A percentile compares a stretch with the other conserved stretches of the same genome.
Evolutionary conservation across 1,284 basidiomycete genomes (phyloP).

Genomic region (Tilletia horrida): DNA sequence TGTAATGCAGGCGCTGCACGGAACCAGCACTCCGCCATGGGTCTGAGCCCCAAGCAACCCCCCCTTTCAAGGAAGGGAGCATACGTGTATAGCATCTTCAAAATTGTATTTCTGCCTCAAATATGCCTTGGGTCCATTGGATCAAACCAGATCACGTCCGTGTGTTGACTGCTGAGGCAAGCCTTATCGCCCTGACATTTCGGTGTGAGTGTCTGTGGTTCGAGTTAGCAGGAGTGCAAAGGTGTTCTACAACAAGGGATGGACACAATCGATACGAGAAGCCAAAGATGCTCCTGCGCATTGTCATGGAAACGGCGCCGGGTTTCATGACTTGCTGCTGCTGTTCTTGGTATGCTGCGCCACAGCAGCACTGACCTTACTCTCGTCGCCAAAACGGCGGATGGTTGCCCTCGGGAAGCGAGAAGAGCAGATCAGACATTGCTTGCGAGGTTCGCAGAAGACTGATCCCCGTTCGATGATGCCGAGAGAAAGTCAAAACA

Average conservation of each 20-base stretch:
- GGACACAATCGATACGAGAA: no score
- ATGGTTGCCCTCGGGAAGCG: conserved; percentile 26
- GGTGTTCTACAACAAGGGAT: no score
- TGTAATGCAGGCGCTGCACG: conserved; percentile 83
- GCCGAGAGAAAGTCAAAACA: neutral
- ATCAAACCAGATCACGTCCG: no score
- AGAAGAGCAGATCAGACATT: conserved; percentile 31
- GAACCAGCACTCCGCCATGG: conserved; percentile 14
- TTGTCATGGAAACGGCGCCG: no score
- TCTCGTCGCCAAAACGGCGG: conserved; percentile 24
- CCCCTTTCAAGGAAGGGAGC: no score
- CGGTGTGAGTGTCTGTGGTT: no score
- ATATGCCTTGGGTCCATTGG: no score
- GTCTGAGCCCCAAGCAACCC: neutral
- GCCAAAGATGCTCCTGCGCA: no score
- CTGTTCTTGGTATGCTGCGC: neutral
- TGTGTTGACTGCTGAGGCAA: no score
- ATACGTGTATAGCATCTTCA: neutral
- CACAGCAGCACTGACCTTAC: neutral
- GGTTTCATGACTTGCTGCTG: no score
- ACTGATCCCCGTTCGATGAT: conserved; percentile 19
- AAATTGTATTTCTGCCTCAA: conserved; percentile 11
- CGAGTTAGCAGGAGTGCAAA: no score
- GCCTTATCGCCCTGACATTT: no score
- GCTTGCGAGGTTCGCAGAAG: conserved; percentile 30